These are phyloP conservation scores for Boletus insuetus DNA, from an alignment of 768 basidiomycete species.

Conservation along the genomic window DNA sequence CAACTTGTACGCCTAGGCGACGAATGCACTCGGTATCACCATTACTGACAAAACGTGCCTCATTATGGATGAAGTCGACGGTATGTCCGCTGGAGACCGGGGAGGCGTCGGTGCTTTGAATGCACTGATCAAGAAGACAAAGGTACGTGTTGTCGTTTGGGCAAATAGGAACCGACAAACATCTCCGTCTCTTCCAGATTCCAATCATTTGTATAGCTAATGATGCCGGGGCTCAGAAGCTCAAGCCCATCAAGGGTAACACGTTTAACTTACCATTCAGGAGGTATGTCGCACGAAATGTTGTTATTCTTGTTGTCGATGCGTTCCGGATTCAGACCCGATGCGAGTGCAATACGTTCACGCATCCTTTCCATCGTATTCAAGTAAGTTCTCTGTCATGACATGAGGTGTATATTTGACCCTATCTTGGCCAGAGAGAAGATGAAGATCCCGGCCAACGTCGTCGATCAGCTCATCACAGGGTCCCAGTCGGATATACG, in stretches of 20 bases:
- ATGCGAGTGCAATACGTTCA: conserved; percentile 72
- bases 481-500: conserved; percentile 96
- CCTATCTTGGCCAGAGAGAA: conserved; percentile 61
- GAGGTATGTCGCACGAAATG: conserved; percentile 46
- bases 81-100: conserved; percentile 97
- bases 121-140: conserved; percentile 88
- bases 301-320: background rate
- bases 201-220: conserved; percentile 99
- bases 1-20: conserved; percentile 36
- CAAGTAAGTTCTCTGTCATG: conserved; percentile 57
- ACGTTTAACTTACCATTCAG: conserved; percentile 76
- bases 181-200: conserved; percentile 47
- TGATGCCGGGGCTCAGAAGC: conserved; percentile 80
- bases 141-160: conserved; percentile 41
- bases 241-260: conserved; percentile 77
- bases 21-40: conserved; percentile 65
- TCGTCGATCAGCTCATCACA: conserved; percentile 85
- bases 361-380: conserved; percentile 83
- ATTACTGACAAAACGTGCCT: conserved; percentile 82
- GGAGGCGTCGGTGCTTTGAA: conserved; percentile 95
- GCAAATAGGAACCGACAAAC: background rate
- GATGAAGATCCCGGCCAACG: conserved; percentile 87
- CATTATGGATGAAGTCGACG: conserved; percentile 99
- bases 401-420: background rate
- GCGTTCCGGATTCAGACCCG: conserved; percentile 53